A percentile compares a stretch with the other conserved stretches of the same genome.
phyloP scores from a whole-genome alignment of 306 rosid genomes.

The Casuarina equisetifolia region DNA sequence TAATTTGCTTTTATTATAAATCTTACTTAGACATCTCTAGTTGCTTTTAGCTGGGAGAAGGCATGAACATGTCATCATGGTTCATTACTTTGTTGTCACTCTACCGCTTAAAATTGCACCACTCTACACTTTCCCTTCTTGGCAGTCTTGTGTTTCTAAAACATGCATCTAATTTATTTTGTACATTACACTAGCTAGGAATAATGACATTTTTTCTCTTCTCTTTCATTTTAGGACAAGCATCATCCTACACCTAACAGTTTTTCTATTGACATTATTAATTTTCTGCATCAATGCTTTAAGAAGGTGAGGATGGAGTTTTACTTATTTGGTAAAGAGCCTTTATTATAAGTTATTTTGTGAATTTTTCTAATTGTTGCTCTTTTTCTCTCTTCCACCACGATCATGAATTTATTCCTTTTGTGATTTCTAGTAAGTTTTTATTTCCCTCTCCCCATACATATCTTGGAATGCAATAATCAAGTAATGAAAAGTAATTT shows the following conservation, averaged over 20 bases:
- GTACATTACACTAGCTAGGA: constrained; percentile 10
- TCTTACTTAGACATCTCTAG: background rate
- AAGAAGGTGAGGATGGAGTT: constrained; percentile 69
- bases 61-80: constrained; percentile 14
- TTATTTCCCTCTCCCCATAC: background rate
- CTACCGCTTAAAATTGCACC: constrained; percentile 3
- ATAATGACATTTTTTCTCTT: constrained; percentile 7
- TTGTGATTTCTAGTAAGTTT: background rate
- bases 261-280: constrained; percentile 86
- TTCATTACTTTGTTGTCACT: background rate
- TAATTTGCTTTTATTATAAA: background rate
- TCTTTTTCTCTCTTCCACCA: background rate
- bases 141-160: constrained; percentile 1
- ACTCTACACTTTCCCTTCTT: constrained; percentile 7
- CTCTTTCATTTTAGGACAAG: constrained; percentile 67
- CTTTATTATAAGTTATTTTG: constrained; percentile 18
- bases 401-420: too few species aligned
- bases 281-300: constrained; percentile 95
- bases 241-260: constrained; percentile 97
- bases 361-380: background rate
- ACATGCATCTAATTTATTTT: constrained; percentile 12
- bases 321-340: constrained; percentile 12
- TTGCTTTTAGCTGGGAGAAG: constrained; percentile 14
- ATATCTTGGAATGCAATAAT: background rate
- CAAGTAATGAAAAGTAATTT: background rate